These are phyloP conservation scores for Elsinoe batatas DNA, from an alignment of 2,329 filamentous ascomycete species.

Conservation along the genomic window DNA sequence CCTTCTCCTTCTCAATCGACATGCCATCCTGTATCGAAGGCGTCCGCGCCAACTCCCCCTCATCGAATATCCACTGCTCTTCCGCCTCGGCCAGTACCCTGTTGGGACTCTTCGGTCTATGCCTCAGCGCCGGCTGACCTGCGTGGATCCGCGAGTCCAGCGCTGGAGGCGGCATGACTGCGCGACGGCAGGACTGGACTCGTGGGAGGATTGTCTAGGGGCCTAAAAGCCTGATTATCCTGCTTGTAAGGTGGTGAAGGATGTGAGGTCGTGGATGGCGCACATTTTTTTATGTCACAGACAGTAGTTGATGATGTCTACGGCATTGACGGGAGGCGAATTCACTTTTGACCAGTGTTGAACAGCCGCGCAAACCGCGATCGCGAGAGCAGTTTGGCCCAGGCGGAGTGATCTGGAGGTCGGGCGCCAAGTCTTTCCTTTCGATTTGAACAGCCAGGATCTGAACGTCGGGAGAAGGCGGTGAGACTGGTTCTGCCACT, in stretches of 20 bases:
- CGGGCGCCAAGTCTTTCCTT: background rate
- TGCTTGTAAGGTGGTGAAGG: background rate
- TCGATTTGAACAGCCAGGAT: background rate
- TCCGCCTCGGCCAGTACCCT: conserved; percentile 46
- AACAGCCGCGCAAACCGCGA: conserved; percentile 3
- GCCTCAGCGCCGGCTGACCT: conserved; percentile 31
- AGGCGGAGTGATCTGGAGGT: conserved; percentile 4
- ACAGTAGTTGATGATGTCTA: conserved; percentile 6
- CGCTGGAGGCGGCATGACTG: conserved; percentile 14
- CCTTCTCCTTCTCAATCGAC: conserved; percentile 63
- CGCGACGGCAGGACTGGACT: background rate
- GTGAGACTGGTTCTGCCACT: background rate
- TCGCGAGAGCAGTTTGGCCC: background rate
- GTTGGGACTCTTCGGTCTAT: conserved; percentile 28
- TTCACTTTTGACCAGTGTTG: background rate
- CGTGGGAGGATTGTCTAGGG: background rate
- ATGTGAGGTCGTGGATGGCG: conserved; percentile 1
- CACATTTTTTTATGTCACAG: background rate
- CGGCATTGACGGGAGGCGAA: conserved; percentile 3
- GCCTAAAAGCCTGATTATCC: conserved; percentile 11
- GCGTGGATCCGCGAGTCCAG: conserved; percentile 10
- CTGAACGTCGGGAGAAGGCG: background rate
- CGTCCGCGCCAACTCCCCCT: conserved; percentile 69
- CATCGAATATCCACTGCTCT: conserved; percentile 80
- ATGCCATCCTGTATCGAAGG: conserved; percentile 81